Percentiles rank a stretch among this genome's conserved stretches.
Conservation (phyloP, 176 grass and related monocot species). For the Pontederia crassipes region DNA sequence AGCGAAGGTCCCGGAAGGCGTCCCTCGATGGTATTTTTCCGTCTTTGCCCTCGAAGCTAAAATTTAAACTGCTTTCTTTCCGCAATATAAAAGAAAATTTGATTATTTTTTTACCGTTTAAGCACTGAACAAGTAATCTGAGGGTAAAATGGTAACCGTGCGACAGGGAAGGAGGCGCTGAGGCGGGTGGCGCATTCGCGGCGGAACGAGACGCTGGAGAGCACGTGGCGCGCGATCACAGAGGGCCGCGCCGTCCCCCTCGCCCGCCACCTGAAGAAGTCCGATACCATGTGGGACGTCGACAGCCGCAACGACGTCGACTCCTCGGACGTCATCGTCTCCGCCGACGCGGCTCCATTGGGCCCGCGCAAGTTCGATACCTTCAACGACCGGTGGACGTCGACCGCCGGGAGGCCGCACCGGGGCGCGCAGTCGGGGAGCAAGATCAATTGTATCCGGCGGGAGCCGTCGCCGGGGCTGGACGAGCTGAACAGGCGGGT, state of each 20-base stretch:
- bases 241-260: conserved; percentile 58
- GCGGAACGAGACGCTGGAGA: conserved; percentile 69
- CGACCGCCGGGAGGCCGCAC: background rate
- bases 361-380: conserved; percentile 63
- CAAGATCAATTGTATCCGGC: conserved; percentile 14
- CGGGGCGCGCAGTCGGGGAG: background rate
- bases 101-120: no score
- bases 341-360: background rate
- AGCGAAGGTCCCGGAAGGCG: conserved; percentile 35
- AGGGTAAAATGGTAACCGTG: background rate
- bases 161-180: conserved; percentile 39
- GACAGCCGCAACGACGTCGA: conserved; percentile 22
- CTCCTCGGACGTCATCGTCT: background rate
- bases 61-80: background rate
- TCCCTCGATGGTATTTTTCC: conserved; percentile 51
- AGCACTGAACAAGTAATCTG: background rate
- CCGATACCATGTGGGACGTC: conserved; percentile 34
- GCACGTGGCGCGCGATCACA: conserved; percentile 91
- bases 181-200: conserved; percentile 48
- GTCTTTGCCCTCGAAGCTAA: background rate
- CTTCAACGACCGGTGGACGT: conserved; percentile 26
- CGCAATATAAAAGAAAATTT: background rate
- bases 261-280: conserved; percentile 81
- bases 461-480: conserved; percentile 69
- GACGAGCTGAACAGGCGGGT: conserved; percentile 82